Evolutionary conservation across 2,329 filamentous ascomycete genomes (phyloP).

Genomic region (Talaromyces sp.): DNA sequence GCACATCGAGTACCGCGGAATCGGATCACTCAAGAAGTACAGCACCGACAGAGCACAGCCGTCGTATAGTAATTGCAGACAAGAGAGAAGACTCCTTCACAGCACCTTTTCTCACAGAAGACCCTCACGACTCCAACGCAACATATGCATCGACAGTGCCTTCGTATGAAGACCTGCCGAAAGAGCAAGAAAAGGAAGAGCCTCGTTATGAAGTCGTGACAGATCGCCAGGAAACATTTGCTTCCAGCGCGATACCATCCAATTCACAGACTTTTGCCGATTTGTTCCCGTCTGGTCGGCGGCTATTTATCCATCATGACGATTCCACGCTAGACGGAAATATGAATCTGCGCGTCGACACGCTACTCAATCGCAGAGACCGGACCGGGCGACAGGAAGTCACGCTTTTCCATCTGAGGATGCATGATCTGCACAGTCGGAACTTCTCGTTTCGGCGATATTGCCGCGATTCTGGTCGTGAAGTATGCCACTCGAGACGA

Average conservation of each 20-base stretch:
- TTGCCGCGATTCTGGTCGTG: slow-evolving; percentile 85
- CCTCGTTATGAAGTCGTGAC: slow-evolving; percentile 50
- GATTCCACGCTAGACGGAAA: slow-evolving; percentile 88
- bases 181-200: slow-evolving; percentile 29
- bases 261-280: slow-evolving; percentile 77
- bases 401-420: slow-evolving; percentile 87
- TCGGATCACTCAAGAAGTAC: slow-evolving; percentile 42
- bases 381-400: slow-evolving; percentile 53
- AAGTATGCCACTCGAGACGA: slow-evolving; percentile 81
- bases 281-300: slow-evolving; percentile 80
- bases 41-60: slow-evolving; percentile 38
- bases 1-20: slow-evolving; percentile 37
- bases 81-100: slow-evolving; percentile 18
- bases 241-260: slow-evolving; percentile 67
- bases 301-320: slow-evolving; percentile 81
- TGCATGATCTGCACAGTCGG: slow-evolving; percentile 82
- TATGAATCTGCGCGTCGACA: slow-evolving; percentile 92
- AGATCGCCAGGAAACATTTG: slow-evolving; percentile 57
- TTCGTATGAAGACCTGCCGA: slow-evolving; percentile 56
- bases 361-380: slow-evolving; percentile 59
- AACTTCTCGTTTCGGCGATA: slow-evolving; percentile 91
- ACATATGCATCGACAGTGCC: slow-evolving; percentile 74
- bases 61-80: slow-evolving; percentile 28
- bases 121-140: slow-evolving; percentile 61
- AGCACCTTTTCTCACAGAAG: slow-evolving; percentile 21